Evolutionary conservation across 441 rosid species (phyloP), one percentile per base, ranked within the genome.

Genomic region (Daphne laureola): DNA sequence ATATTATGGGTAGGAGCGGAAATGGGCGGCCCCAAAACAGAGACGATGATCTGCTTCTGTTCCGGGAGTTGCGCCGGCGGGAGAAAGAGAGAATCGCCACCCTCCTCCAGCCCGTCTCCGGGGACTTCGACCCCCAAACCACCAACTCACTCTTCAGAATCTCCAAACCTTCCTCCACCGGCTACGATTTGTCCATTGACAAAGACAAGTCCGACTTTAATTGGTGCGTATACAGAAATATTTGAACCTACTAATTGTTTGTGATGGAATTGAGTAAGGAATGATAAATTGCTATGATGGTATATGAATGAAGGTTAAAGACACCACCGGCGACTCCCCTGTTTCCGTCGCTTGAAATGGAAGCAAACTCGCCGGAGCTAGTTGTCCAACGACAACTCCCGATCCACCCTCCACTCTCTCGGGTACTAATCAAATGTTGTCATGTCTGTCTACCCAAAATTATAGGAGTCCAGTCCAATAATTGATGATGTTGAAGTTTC

Each of bases 261-360:
- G 25, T 21, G 3, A 21, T 21, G 18, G 15, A 15, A 45, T 21
- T 45, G 9, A 14, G n/a, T n/a, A n/a, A n/a, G n/a, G n/a, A n/a
- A n/a, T n/a, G n/a, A n/a, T n/a, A n/a, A n/a, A n/a, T n/a, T n/a
- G n/a, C n/a, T n/a, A 7, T 14, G 0, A 14, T 7, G 23, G 16
- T 3, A 17, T 42, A n/a, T 51, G 18, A 27, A 18, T 13, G 8
- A 58, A 82, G 83, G 89, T 59, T 83, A 50, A 80, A 75, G 63
- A 79, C 78, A 6, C 89, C 90, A n/a, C 90, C 90, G 2, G 86
- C 86, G 1, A 83, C 86, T 53, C 86, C 90, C 23, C 60, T 83
- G 27, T 83, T 79, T 59, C 86, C 81, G 17, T 83, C 86, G 12
- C 58, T 79, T 12, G 86, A 83, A 67, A 75, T 79, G 90, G 90